Evolutionary conservation across 2,329 filamentous ascomycete species (phyloP).

Genomic region (Didymella arachidicola): DNA sequence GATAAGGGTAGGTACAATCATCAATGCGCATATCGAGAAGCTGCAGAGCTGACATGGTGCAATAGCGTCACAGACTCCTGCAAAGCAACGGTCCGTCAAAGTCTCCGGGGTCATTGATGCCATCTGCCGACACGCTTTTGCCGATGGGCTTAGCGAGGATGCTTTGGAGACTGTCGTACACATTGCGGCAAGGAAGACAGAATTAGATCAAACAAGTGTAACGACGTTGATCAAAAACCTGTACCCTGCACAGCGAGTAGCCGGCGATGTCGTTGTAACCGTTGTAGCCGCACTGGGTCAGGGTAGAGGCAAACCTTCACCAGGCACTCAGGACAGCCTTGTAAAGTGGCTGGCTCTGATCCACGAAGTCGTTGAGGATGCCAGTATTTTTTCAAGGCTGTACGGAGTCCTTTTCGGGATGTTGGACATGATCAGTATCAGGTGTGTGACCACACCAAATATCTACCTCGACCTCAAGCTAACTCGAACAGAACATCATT

Average conservation of each 20-base stretch:
- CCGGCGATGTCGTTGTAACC: conserved; percentile 67
- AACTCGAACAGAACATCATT: conserved; percentile 56
- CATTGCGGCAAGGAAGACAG: conserved; percentile 69
- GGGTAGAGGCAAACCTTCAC: conserved; percentile 75
- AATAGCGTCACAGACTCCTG: conserved; percentile 55
- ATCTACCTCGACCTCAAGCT: conserved; percentile 23
- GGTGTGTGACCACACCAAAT: conserved; percentile 54
- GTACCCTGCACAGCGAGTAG: conserved; percentile 74
- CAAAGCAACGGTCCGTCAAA: conserved; percentile 70
- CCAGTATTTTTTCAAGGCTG: conserved; percentile 68
- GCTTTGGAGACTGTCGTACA: conserved; percentile 70
- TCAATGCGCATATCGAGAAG: conserved; percentile 26
- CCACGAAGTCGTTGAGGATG: conserved; percentile 73
- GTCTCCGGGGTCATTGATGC: conserved; percentile 71
- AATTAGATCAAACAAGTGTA: conserved; percentile 78
- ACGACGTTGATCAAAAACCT: conserved; percentile 74
- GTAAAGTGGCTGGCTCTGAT: conserved; percentile 81
- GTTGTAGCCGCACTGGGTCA: conserved; percentile 79
- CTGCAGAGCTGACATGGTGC: conserved; percentile 32
- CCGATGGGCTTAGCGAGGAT: conserved; percentile 69
- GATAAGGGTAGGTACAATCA: conserved; percentile 42
- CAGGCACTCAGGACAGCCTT: conserved; percentile 73
- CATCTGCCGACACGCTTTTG: conserved; percentile 69
- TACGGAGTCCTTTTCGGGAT: conserved; percentile 83
- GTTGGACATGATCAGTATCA: conserved; percentile 79